Conservation (phyloP, 176 grass and related monocot genomes). For the Thalia dealbata region DNA sequence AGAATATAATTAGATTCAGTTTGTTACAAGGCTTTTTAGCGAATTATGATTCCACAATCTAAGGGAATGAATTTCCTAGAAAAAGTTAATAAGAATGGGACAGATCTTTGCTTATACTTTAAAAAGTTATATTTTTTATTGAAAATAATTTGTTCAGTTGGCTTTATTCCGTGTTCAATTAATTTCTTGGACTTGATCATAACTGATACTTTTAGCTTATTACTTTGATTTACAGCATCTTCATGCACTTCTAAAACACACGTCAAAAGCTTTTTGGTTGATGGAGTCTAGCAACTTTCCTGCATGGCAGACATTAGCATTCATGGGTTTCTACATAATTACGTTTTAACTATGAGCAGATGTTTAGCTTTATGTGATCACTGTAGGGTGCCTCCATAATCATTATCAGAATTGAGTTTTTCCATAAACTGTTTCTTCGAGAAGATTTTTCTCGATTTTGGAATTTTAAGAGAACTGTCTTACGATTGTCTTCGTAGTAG, state of each 20-base stretch:
- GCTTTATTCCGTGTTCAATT: neutral
- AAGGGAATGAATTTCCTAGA: too few species aligned
- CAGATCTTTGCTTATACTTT: neutral
- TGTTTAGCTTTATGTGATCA: neutral
- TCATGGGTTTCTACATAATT: neutral
- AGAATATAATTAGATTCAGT: too few species aligned
- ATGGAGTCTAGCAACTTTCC: neutral
- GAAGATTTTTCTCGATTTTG: neutral
- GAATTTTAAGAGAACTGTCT: neutral
- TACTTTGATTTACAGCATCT: neutral
- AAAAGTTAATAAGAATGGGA: too few species aligned
- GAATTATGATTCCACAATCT: too few species aligned
- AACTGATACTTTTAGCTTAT: neutral
- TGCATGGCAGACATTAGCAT: neutral
- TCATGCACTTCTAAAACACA: neutral
- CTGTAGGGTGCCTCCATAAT: neutral
- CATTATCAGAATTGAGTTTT: neutral
- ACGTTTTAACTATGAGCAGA: neutral
- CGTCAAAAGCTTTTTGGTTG: neutral
- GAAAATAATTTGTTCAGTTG: neutral
- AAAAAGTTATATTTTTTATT: neutral
- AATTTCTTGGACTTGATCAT: too few species aligned
- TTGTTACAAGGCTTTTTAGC: too few species aligned
- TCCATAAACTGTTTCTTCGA: neutral
- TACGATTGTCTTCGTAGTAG: neutral